A percentile compares a stretch with the other conserved stretches of the same genome.
Conservation (phyloP, 2,329 filamentous ascomycete genomes). For the Fusarium cicatricum region DNA sequence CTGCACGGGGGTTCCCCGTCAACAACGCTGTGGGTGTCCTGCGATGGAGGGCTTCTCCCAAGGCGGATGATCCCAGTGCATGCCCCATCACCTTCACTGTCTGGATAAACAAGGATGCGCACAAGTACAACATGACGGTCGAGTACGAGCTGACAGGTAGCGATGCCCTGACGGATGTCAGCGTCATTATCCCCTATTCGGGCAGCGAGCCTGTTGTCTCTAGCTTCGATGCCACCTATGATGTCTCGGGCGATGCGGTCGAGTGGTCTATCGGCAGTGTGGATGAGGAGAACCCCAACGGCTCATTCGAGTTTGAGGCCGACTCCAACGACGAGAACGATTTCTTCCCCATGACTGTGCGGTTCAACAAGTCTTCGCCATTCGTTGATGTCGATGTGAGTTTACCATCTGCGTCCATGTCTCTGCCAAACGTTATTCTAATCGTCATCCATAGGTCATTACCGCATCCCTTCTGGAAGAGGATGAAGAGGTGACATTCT, state of each 20-base stretch:
- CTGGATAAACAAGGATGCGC: constrained; percentile 91
- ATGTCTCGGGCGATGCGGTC: constrained; percentile 89
- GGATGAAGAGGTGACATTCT: constrained; percentile 81
- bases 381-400: constrained; percentile 95
- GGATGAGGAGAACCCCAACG: constrained; percentile 81
- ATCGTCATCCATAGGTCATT: constrained; percentile 58
- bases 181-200: constrained; percentile 86
- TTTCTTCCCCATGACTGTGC: constrained; percentile 97
- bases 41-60: constrained; percentile 88
- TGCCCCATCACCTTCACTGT: constrained; percentile 96
- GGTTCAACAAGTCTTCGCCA: constrained; percentile 85
- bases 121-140: constrained; percentile 88
- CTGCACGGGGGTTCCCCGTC: constrained; percentile 86
- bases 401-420: constrained; percentile 31
- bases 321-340: constrained; percentile 87
- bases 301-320: constrained; percentile 95
- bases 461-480: constrained; percentile 77
- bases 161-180: constrained; percentile 82
- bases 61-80: constrained; percentile 79
- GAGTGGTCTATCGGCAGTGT: constrained; percentile 94
- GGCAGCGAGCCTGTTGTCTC: constrained; percentile 87
- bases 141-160: constrained; percentile 93
- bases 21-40: constrained; percentile 95
- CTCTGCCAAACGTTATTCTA: not conserved
- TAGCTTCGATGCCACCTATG: constrained; percentile 93